Base-by-base conservation (phyloP, 169 alveolate genomes). In the Miamiensis avidus region DNA sequence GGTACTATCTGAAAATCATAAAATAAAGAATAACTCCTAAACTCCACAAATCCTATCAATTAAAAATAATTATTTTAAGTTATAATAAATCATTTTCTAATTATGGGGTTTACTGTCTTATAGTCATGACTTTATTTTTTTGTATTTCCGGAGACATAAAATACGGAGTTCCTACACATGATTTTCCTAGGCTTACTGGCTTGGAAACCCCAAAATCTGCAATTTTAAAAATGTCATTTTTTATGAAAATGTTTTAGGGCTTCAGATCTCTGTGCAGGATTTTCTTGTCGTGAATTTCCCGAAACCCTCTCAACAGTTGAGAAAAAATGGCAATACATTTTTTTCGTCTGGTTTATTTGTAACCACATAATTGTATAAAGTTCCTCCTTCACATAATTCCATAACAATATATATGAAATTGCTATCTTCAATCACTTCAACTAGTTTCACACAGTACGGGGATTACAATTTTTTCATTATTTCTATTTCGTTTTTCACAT, bases 301-400 rank as follows among this genome's bases (percentile, higher is more conserved):
- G 69, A 64, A 86, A 86, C 4, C 90, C 90, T 79, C 49, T 78
- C 25, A 86, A 29, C 16, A 86, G 34, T 31, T 86, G 64, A 11
- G 73, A 31, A 65, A 79, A 79, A 29, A 79, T 79, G 34, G 31
- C 31, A 29, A 79, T 29, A 74, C 88, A 89, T 32, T 74, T 79
- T 78, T 86, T 15, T 81, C 86, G 75, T 82, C 76, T 0, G 89
- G 69, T 72, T 85, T 85, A 78, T 89, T 85, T 82, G 85, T 89
- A 34, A 89, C 84, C 30, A 89, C 85, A 78, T 82, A 89, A 79
- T 85, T 89, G 78, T 85, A 82, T 73, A 89, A 75, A 81, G 86
- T 89, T 25, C 95, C 95, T 34, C 88, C 85, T n/a, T 89, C 77
- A 49, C 91, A 88, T 82, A 86, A 89, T 82, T 91, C 95, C 91